phyloP scores from a whole-genome alignment of 306 rosid genomes.

The Prunus dulcis region DNA sequence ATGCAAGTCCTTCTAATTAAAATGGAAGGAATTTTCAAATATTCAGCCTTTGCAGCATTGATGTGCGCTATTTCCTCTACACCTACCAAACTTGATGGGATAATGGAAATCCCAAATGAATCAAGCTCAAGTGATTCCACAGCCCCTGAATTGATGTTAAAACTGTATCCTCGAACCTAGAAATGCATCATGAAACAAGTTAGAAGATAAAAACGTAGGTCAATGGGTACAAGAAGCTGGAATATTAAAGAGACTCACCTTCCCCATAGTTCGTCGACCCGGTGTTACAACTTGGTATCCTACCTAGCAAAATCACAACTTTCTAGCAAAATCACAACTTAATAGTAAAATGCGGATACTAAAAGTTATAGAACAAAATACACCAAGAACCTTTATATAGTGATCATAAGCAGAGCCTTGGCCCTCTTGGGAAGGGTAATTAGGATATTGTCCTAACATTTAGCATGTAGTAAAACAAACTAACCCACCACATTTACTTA shows the following conservation, averaged over 20 bases:
- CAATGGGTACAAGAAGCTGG: background rate
- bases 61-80: background rate
- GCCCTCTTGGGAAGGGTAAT: background rate
- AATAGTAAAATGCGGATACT: background rate
- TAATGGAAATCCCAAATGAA: constrained; percentile 83
- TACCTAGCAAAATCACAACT: constrained; percentile 61
- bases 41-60: background rate
- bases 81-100: constrained; percentile 90
- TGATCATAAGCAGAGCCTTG: background rate
- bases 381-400: background rate
- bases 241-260: constrained; percentile 44
- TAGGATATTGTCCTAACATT: background rate
- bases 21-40: background rate
- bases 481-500: background rate
- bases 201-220: constrained; percentile 5
- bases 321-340: constrained; percentile 45
- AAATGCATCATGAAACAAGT: constrained; percentile 22
- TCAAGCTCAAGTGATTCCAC: constrained; percentile 88
- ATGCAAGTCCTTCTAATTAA: background rate
- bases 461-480: background rate
- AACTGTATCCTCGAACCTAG: constrained; percentile 86
- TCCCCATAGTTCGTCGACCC: constrained; percentile 71
- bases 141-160: constrained; percentile 79
- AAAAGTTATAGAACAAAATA: background rate
- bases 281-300: constrained; percentile 91